phyloP scores from a whole-genome alignment of 805 yeast species.

The Saccharomycopsis schoenii region DNA sequence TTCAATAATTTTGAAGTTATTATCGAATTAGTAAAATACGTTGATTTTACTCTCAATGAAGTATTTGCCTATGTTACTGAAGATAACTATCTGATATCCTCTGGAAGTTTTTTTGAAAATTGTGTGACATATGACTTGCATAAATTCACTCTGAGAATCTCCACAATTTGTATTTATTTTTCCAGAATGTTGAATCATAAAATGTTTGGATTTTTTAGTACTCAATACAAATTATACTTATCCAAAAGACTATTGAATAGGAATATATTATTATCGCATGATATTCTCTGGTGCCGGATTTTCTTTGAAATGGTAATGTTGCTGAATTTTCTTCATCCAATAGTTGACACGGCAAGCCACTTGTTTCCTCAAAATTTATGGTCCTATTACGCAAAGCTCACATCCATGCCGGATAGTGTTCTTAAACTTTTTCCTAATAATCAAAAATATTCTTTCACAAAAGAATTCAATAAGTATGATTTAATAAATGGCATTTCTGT shows the following conservation, averaged over 20 bases:
- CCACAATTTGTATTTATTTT: constrained; percentile 2
- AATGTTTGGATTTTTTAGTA: constrained; percentile 6
- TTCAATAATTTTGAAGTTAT: constrained; percentile 9
- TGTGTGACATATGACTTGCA: neutral
- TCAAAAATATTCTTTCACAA: neutral
- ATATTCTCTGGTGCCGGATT: neutral
- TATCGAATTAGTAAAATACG: constrained; percentile 13
- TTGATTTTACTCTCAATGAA: constrained; percentile 3
- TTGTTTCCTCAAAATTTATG: neutral
- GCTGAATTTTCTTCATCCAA: neutral
- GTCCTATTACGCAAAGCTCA: neutral
- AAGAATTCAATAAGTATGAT: neutral
- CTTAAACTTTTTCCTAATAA: neutral
- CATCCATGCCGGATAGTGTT: neutral
- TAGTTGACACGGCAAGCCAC: neutral
- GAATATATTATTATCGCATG: neutral
- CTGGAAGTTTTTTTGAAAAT: neutral
- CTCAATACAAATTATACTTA: constrained; percentile 5
- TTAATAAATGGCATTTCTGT: neutral
- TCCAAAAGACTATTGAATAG: constrained; percentile 10
- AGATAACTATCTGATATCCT: neutral
- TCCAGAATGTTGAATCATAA: constrained; percentile 1
- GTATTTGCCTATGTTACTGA: neutral
- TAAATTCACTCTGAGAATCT: neutral
- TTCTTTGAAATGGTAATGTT: constrained; percentile 4